Percentiles rank a stretch among this genome's conserved stretches.
Evolutionary conservation across 805 yeast genomes (phyloP).

Genomic region (Candida corydali): DNA sequence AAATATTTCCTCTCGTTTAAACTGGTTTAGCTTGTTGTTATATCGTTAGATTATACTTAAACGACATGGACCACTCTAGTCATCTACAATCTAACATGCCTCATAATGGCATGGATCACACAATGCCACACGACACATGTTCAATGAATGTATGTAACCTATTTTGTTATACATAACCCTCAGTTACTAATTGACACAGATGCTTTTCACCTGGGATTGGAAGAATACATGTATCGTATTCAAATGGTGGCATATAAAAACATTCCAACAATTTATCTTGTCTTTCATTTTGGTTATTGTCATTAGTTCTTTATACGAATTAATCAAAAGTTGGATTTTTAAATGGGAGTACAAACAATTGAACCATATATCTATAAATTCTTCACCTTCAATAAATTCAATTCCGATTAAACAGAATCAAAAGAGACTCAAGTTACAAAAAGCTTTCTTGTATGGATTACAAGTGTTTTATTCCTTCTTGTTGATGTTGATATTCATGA

Average conservation of each 20-base stretch:
- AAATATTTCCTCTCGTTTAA: background rate
- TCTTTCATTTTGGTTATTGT: constrained; percentile 47
- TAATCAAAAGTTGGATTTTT: constrained; percentile 28
- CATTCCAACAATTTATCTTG: constrained; percentile 45
- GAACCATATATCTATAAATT: constrained; percentile 8
- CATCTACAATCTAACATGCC: constrained; percentile 2
- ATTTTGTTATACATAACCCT: background rate
- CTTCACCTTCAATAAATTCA: constrained; percentile 7
- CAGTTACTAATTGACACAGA: constrained; percentile 31
- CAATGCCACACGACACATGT: constrained; percentile 32
- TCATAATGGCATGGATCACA: constrained; percentile 17
- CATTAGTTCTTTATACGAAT: constrained; percentile 60
- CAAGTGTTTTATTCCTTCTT: constrained; percentile 69
- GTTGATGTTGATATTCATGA: constrained; percentile 81
- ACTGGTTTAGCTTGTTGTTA: too few species aligned
- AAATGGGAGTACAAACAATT: constrained; percentile 34
- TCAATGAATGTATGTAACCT: constrained; percentile 45
- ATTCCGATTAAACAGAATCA: constrained; percentile 6
- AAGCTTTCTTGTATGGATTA: constrained; percentile 50
- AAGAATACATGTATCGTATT: constrained; percentile 68
- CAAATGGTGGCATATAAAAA: constrained; percentile 74
- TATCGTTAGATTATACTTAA: too few species aligned
- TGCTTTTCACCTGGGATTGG: constrained; percentile 80
- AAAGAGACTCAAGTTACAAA: constrained; percentile 20
- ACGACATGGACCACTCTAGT: constrained; percentile 1